Percentiles rank a stretch among this genome's conserved stretches.
Conservation (phyloP, 2,329 filamentous ascomycete genomes). For the Cladophialophora chaetospira region DNA sequence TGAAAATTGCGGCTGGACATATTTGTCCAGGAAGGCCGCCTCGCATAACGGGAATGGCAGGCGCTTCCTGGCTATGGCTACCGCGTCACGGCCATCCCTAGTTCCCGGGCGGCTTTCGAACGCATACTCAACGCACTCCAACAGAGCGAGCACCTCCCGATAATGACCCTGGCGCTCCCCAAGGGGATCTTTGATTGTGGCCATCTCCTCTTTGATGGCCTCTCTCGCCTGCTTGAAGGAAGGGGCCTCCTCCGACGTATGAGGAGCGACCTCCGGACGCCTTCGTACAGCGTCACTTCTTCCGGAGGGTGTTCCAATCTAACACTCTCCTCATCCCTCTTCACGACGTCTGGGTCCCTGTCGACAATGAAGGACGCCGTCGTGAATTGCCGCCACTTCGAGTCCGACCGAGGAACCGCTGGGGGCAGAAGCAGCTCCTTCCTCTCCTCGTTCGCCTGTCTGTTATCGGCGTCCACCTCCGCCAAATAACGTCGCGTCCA, state of each 20-base stretch:
- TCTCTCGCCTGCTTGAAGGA: not conserved
- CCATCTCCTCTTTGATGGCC: not conserved
- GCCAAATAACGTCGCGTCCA: too few species aligned
- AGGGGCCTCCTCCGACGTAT: not conserved
- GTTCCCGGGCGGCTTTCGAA: not conserved
- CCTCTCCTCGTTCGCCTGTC: too few species aligned
- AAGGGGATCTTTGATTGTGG: not conserved
- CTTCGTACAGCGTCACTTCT: too few species aligned
- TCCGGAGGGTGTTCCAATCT: too few species aligned
- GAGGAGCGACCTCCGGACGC: not conserved
- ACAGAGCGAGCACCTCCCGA: not conserved
- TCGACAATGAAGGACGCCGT: too few species aligned
- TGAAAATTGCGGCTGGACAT: not conserved
- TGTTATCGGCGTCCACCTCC: too few species aligned
- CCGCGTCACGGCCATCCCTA: not conserved
- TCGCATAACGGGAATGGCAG: slow-evolving; percentile 3
- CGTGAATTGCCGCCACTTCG: too few species aligned
- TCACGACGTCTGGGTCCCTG: too few species aligned
- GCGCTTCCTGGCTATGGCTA: not conserved
- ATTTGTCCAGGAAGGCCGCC: not conserved
- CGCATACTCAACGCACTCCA: not conserved
- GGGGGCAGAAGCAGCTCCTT: too few species aligned
- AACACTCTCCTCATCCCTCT: too few species aligned
- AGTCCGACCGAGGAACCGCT: too few species aligned
- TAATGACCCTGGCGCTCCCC: not conserved